Base-by-base conservation (phyloP, 2,329 filamentous ascomycete genomes). In the Diplodia mutila region DNA sequence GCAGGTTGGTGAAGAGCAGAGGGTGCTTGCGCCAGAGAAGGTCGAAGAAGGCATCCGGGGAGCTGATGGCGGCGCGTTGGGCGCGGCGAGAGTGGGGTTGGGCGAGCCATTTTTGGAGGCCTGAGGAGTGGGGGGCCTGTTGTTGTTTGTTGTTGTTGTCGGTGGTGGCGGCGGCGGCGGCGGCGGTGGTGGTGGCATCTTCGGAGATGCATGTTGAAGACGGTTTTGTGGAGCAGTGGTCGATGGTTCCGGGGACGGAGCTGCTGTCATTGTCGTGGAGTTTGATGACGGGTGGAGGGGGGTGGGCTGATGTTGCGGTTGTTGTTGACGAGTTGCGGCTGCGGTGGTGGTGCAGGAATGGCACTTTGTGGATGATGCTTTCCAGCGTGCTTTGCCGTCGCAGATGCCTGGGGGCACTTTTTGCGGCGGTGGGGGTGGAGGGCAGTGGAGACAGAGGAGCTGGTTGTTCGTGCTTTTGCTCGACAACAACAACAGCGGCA, bases 1-100 rank as follows among this genome's bases (percentile, higher is more conserved):
- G 11, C 5, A 23, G 14, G 46, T 63, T 63, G 46, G 57, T 23
- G 57, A 61, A 32, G 27, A 61, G 57, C 23, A 59, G 42, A 39
- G 39, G 57, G 39, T n/a, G 14, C 21, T 49, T 23, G 16, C 18
- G 8, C 8, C 14, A 25, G 42, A 61, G 29, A 5, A 18, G 16
- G 23, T 27, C 57, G 42, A 42, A 39, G 18, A 42, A 61, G 4
- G 49, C 25, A 4, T 48, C 39, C 7, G 57, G 39, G 6, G 39
- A 46, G 18, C 3, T 11, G 54, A 61, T 27, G 9, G 18, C 39
- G 25, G 46, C 57, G 57, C 57, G 49, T 27, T 27, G 39, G 3
- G 57, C 57, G 25, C 27, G 42, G 57, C 42, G 57, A 6, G 18
- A 12, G 57, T 49, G 49, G 5, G 55, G 37, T 46, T 25, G 37